Conservation (phyloP, 2,329 filamentous ascomycete genomes). For the Alternaria dauci region DNA sequence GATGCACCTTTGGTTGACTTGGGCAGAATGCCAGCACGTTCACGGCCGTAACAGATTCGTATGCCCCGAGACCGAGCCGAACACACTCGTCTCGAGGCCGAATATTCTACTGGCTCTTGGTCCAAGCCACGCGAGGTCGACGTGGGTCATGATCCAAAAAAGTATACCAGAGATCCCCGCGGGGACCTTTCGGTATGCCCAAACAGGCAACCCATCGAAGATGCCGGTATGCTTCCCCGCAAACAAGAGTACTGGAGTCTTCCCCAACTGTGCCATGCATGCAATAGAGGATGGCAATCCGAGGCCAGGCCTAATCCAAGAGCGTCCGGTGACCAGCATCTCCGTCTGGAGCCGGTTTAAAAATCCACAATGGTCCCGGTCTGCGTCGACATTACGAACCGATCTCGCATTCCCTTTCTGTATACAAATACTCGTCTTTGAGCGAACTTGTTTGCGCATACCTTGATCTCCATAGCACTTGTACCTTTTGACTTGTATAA, state of each 20-base stretch:
- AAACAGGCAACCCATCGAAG: constrained; percentile 19
- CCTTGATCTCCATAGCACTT: not conserved
- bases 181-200: constrained; percentile 19
- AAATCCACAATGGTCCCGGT: constrained; percentile 16
- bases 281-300: constrained; percentile 1
- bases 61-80: not conserved
- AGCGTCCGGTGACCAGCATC: constrained; percentile 10
- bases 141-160: constrained; percentile 9
- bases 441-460: constrained; percentile 1
- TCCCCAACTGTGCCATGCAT: constrained; percentile 12
- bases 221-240: constrained; percentile 26
- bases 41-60: not conserved
- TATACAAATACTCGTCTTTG: constrained; percentile 9
- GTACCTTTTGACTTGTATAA: not conserved
- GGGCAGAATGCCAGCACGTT: not conserved
- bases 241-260: constrained; percentile 20
- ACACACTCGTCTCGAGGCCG: constrained; percentile 7
- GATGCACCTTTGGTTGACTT: not conserved
- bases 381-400: constrained; percentile 1
- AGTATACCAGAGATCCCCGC: constrained; percentile 5
- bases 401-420: constrained; percentile 3
- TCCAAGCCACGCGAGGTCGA: constrained; percentile 2
- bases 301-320: constrained; percentile 14
- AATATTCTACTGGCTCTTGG: not conserved
- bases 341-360: constrained; percentile 10